Evolutionary conservation across 2,329 filamentous ascomycete genomes (phyloP), one percentile per base, ranked within the genome.

Genomic region (Pseudogymnoascus sp.): DNA sequence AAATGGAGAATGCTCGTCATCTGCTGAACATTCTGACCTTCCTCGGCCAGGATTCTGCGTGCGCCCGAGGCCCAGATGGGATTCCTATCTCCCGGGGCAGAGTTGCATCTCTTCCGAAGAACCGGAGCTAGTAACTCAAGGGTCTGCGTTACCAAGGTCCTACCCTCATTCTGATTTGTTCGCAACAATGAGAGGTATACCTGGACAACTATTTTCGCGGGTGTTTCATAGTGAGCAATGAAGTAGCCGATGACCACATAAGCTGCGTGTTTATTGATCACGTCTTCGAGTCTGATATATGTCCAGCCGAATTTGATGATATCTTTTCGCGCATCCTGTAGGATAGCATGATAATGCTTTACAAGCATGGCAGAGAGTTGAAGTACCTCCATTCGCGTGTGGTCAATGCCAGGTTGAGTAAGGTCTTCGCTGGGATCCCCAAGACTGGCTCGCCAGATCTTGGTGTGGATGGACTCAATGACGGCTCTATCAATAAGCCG

Each of bases 221-320:
- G 96, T 0, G 95, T 97, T 70, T 99, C 96, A 72, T 96, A 99
- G 67, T 96, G 90, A 0, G 91, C 91, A 70, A 99, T 97, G 78
- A 99, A 99, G 76, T 97, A 99, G 2, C 91, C 92, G 65, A 99
- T 96, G 5, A 99, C 86, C 4, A 97, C 93, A 71, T 99, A 99
- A 2, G 95, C 93, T 0, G 93, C 95, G 74, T 97, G 95, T 75
- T 99, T 99, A 80, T 97, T 99, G 79, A 99, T 96, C 64, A 96
- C 90, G 75, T 99, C 95, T 72, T 99, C 96, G n/a, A 99, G 83
- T 23, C 91, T 87, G 70, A 99, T 99, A 73, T 96, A 97, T 17
- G 93, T 96, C 95, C 95, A 99, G 2, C 92, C 93, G 75, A 97
- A 99, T 76, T 97, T 97, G 72, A 99, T 99, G 66, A 99, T 93